Evolutionary conservation across 139 green algal genomes (phyloP).

Genomic region (Coelastrella sp.): DNA sequence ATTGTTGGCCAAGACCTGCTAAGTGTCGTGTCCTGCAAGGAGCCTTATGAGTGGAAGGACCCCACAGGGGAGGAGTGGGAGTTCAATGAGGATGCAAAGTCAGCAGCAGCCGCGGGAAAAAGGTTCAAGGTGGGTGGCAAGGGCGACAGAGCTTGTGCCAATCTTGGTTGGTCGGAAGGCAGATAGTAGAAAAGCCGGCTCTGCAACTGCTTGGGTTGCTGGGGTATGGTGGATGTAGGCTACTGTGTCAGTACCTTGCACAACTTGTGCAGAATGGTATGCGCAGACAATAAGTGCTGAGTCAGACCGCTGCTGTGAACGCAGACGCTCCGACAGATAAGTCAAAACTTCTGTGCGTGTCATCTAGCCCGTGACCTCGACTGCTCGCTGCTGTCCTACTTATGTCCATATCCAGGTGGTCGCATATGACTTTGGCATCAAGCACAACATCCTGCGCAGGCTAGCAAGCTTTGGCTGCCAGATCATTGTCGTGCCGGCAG

Average conservation of each 20-base stretch:
- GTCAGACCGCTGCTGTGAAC: no score
- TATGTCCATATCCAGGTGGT: slow-evolving; percentile 77
- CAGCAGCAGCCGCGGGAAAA: slow-evolving; percentile 10
- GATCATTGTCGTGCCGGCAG: slow-evolving; percentile 97
- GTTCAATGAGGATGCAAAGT: slow-evolving; percentile 66
- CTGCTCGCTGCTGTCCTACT: background rate
- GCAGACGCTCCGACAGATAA: no score
- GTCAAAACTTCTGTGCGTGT: no score
- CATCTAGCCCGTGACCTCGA: background rate
- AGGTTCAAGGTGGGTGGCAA: slow-evolving; percentile 60
- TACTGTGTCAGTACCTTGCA: no score
- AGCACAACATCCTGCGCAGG: slow-evolving; percentile 98
- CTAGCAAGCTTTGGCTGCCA: slow-evolving; percentile 93
- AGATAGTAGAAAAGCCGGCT: no score
- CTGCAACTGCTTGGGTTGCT: no score
- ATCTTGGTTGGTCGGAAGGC: no score
- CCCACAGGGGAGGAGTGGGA: slow-evolving; percentile 94
- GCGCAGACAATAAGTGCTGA: no score
- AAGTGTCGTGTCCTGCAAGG: slow-evolving; percentile 79
- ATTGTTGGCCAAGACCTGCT: slow-evolving; percentile 94
- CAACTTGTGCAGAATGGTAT: no score
- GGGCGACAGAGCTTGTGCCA: no score
- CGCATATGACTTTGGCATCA: slow-evolving; percentile 98
- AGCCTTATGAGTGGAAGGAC: slow-evolving; percentile 96
- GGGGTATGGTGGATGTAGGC: no score